Percentiles rank a stretch among this genome's conserved stretches.
Evolutionary conservation across 352 stramenopile species (phyloP).

Genomic region (Globisporangium canariense): DNA sequence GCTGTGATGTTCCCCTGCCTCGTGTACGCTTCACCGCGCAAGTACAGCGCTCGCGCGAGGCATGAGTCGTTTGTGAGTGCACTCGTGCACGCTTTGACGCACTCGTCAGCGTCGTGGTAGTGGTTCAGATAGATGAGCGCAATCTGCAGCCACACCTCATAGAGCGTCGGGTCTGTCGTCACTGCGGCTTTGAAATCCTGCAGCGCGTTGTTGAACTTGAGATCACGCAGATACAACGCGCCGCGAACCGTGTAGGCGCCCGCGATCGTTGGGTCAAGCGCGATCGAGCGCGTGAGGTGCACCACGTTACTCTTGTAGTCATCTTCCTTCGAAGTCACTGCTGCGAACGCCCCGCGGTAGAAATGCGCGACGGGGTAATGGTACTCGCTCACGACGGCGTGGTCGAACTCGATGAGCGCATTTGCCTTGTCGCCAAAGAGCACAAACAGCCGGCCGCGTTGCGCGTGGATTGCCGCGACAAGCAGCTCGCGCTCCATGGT

Average conservation of each 20-base stretch:
- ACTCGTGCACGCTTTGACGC: conserved; percentile 58
- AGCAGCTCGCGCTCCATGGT: conserved; percentile 43
- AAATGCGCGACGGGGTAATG: conserved; percentile 79
- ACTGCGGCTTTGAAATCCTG: conserved; percentile 82
- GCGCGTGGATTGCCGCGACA: conserved; percentile 51
- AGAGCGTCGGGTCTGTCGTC: conserved; percentile 64
- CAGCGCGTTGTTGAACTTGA: conserved; percentile 71
- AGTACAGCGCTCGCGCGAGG: conserved; percentile 55
- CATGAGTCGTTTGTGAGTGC: conserved; percentile 63
- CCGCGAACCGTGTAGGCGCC: conserved; percentile 72
- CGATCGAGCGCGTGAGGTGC: conserved; percentile 61
- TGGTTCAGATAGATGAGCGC: conserved; percentile 77
- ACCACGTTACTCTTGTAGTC: conserved; percentile 40
- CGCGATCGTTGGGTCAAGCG: conserved; percentile 68
- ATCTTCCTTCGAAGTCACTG: conserved; percentile 30
- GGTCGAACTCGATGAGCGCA: conserved; percentile 61
- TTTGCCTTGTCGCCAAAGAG: conserved; percentile 47
- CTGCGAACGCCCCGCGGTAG: conserved; percentile 66
- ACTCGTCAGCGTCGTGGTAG: conserved; percentile 71
- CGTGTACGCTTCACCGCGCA: conserved; percentile 63
- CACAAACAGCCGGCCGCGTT: conserved; percentile 60
- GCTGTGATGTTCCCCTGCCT: conserved; percentile 51
- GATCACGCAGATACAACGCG: conserved; percentile 59
- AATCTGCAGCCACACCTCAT: conserved; percentile 79
- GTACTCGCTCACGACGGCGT: conserved; percentile 74